Base-by-base conservation (phyloP, 352 stramenopile species). In the Globisporangium cederbergense region DNA sequence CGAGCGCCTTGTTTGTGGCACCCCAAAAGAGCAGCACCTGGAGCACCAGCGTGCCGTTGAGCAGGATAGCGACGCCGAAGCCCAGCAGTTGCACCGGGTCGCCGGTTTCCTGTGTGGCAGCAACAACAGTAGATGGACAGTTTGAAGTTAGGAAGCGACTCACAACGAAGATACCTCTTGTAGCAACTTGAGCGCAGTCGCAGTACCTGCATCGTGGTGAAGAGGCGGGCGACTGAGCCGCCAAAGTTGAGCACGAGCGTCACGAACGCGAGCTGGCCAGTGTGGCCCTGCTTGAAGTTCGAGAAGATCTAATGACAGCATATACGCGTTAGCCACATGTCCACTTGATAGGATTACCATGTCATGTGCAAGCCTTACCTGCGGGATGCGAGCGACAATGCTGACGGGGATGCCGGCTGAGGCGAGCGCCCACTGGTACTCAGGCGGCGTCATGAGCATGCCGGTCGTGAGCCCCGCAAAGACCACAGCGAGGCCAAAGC, bases 251-350 rank as follows among this genome's bases (percentile, higher is more conserved):
- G 78, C 67, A 94, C 68, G 45, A 94, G 72, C 51, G 88, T 96
- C 53, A 96, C 78, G 20, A 96, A 78, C 47, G 88, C 88, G 34
- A 96, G 74, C 66, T 96, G 88, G n/a, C 88, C 88, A 45, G 88
- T 96, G 72, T 96, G 88, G 11, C 86, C 85, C 63, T 96, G 86
- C 63, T 94, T 91, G 64, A 94, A 95, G 75, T 96, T 96, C 30
- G 86, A 86, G 40, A 92, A 53, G 49, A 95, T 86, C 85, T 93
- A 66, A 71, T 36, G 28, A 64, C n/a, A 71, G n/a, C 18, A 71
- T 28, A 49, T 20, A 46, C 10, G 2, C 2, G 14, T 54, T 54
- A 34, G 13, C 22, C 30, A 36, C 20, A 32, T 32, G 11, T 30
- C n/a, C 6, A 57, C 5, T 45, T 1, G 18, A 13, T 36, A 49